A percentile compares a stretch with the other conserved stretches of the same genome.
These are phyloP conservation scores for Xylariaceae sp. DNA, from an alignment of 2,329 filamentous ascomycete genomes.

Conservation along the genomic window DNA sequence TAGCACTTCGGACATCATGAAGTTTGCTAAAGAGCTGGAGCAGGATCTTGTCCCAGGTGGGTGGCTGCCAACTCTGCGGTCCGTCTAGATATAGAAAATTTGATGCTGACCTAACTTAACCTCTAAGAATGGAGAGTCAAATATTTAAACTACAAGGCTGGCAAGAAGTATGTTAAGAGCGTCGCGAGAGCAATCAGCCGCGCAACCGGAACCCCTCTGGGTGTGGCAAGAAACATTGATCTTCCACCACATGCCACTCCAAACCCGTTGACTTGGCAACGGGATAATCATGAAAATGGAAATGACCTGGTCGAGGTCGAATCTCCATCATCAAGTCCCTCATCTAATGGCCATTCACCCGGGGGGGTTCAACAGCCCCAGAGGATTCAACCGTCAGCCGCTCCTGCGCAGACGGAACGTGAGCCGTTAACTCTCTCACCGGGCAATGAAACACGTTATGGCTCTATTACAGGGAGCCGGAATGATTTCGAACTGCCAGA, in stretches of 20 bases:
- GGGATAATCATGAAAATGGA: conserved; percentile 20
- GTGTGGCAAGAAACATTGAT: conserved; percentile 36
- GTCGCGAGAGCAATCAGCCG: conserved; percentile 72
- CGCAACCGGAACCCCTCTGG: conserved; percentile 55
- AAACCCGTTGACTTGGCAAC: conserved; percentile 29
- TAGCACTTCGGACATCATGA: conserved; percentile 52
- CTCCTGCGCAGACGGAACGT: conserved; percentile 39
- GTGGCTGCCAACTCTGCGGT: conserved; percentile 16
- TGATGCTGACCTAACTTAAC: conserved; percentile 8
- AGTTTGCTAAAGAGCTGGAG: conserved; percentile 78
- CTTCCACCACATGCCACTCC: conserved; percentile 37
- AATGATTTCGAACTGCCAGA: conserved; percentile 56
- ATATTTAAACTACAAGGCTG: conserved; percentile 93
- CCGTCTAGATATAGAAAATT: too few species aligned
- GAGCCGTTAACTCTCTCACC: conserved; percentile 44
- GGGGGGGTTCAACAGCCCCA: conserved; percentile 11
- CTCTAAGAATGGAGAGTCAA: conserved; percentile 94
- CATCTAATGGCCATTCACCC: conserved; percentile 29
- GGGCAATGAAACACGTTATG: conserved; percentile 50
- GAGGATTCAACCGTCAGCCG: conserved; percentile 26
- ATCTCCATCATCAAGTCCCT: conserved; percentile 32
- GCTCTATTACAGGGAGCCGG: conserved; percentile 36
- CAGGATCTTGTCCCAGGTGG: conserved; percentile 81
- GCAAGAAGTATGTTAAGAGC: conserved; percentile 91
- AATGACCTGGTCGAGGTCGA: too few species aligned